phyloP scores from a whole-genome alignment of 805 yeast species.

The Sporopachydermia lactativora region DNA sequence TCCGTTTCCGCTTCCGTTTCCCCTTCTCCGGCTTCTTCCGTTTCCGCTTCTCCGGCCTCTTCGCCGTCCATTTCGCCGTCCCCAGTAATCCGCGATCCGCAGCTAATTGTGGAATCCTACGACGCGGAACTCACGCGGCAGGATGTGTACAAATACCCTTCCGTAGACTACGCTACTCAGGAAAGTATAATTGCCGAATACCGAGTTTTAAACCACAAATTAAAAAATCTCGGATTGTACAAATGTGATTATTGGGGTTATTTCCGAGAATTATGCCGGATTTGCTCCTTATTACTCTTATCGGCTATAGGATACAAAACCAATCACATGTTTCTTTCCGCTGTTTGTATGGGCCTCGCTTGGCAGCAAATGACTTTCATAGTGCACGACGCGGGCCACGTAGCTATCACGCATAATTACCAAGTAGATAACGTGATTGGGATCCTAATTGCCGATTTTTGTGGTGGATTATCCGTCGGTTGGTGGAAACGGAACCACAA shows the following conservation, averaged over 20 bases:
- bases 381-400: constrained; percentile 86
- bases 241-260: constrained; percentile 64
- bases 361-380: constrained; percentile 88
- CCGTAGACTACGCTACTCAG: constrained; percentile 59
- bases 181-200: constrained; percentile 39
- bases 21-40: neutral
- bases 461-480: constrained; percentile 82
- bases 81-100: neutral
- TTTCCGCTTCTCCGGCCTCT: neutral
- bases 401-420: constrained; percentile 69
- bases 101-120: constrained; percentile 19
- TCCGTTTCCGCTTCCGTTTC: neutral
- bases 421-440: constrained; percentile 66
- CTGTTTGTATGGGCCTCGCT: constrained; percentile 51
- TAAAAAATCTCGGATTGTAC: constrained; percentile 48
- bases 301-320: constrained; percentile 34
- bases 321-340: constrained; percentile 38
- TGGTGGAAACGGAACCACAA: constrained; percentile 96
- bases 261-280: constrained; percentile 52
- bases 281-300: constrained; percentile 35
- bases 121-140: constrained; percentile 39
- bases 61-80: neutral
- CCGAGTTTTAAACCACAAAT: constrained; percentile 38
- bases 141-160: constrained; percentile 48
- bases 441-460: constrained; percentile 54